Percentiles rank a stretch among this genome's conserved stretches.
Evolutionary conservation across 345 rosid genomes (phyloP).

Genomic region (Linum lewisii): DNA sequence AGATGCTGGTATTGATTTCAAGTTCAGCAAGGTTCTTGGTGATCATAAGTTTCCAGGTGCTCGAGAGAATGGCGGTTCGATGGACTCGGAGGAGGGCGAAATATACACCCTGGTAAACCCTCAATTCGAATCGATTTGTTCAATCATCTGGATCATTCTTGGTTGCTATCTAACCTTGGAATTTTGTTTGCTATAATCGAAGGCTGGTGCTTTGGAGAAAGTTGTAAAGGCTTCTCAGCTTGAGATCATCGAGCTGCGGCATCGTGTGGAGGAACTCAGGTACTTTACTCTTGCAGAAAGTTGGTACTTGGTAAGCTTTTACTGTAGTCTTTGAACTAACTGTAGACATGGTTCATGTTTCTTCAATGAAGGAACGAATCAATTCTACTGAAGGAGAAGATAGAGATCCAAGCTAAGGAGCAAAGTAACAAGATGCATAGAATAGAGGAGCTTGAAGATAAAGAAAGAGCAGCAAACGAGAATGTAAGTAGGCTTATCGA

Average conservation of each 20-base stretch:
- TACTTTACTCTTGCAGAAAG: conserved; percentile 14
- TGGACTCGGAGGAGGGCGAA: conserved; percentile 61
- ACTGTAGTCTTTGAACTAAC: background rate
- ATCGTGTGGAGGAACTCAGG: conserved; percentile 76
- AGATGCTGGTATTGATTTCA: conserved; percentile 66
- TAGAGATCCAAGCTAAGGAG: conserved; percentile 75
- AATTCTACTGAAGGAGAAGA: conserved; percentile 47
- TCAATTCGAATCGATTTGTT: conserved; percentile 7
- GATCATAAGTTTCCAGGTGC: conserved; percentile 30
- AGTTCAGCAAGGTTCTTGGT: conserved; percentile 36
- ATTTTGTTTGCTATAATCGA: conserved; percentile 12
- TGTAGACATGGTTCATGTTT: conserved; percentile 8
- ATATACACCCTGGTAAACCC: conserved; percentile 64
- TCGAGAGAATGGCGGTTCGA: conserved; percentile 21
- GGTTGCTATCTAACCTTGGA: background rate
- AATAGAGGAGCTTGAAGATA: conserved; percentile 82
- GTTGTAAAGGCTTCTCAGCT: conserved; percentile 87
- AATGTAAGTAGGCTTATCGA: conserved; percentile 42
- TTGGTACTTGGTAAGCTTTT: background rate
- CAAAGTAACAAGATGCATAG: conserved; percentile 52
- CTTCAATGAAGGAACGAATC: conserved; percentile 73
- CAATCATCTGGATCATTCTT: conserved; percentile 5
- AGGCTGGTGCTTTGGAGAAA: conserved; percentile 96
- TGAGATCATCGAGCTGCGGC: conserved; percentile 69
- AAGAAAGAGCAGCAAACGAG: conserved; percentile 88